Evolutionary conservation across 2,329 filamentous ascomycete genomes (phyloP).

Genomic region (Stemphylium lycopersici): DNA sequence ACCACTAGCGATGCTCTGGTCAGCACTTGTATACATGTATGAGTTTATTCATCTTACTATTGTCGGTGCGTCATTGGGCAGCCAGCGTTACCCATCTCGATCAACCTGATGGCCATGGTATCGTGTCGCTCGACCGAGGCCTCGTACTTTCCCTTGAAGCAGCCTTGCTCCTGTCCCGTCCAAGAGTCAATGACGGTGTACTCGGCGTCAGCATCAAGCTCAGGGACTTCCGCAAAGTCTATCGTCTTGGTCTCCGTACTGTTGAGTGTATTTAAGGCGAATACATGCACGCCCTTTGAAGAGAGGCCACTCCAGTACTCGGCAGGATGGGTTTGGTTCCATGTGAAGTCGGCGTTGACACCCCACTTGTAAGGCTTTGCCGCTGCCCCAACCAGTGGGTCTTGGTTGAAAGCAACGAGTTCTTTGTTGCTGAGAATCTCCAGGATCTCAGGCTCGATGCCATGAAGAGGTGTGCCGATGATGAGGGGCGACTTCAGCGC

Average conservation of each 20-base stretch:
- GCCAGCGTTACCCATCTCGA: background rate
- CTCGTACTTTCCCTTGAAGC: slow-evolving; percentile 4
- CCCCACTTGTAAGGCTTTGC: slow-evolving; percentile 55
- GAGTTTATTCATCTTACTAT: background rate
- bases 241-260: slow-evolving; percentile 18
- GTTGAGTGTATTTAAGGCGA: slow-evolving; percentile 35
- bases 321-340: slow-evolving; percentile 48
- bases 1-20: too few relatives aligned
- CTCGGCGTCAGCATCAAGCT: slow-evolving; percentile 13
- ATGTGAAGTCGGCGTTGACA: slow-evolving; percentile 57
- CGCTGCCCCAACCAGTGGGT: slow-evolving; percentile 50
- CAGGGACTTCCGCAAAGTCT: slow-evolving; percentile 29
- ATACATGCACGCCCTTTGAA: slow-evolving; percentile 30
- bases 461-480: slow-evolving; percentile 51
- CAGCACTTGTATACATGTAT: too few relatives aligned
- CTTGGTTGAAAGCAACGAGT: slow-evolving; percentile 55
- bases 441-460: slow-evolving; percentile 48
- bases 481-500: slow-evolving; percentile 52
- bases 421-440: slow-evolving; percentile 49
- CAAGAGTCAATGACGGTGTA: slow-evolving; percentile 30
- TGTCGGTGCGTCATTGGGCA: background rate
- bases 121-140: slow-evolving; percentile 3
- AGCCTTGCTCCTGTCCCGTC: slow-evolving; percentile 19
- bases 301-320: slow-evolving; percentile 38
- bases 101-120: background rate